phyloP scores from a whole-genome alignment of 139 green algal genomes.

The Bryopsis sp. region DNA sequence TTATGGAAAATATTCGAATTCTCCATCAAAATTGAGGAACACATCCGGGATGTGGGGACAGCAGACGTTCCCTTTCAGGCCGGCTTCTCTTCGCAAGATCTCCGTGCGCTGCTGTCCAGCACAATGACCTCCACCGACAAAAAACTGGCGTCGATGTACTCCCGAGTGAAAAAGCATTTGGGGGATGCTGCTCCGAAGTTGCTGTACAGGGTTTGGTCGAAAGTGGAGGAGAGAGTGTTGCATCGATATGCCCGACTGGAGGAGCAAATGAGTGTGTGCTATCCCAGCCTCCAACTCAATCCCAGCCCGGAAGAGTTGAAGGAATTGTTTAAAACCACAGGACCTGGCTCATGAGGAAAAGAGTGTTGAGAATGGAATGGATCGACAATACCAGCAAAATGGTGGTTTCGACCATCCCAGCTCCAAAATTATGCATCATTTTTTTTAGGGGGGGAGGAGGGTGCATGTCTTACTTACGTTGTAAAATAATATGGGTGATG shows the following conservation, averaged over 20 bases:
- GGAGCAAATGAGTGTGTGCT: conserved; percentile 31
- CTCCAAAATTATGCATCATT: no score
- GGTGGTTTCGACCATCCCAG: no score
- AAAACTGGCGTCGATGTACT: conserved; percentile 23
- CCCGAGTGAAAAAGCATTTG: conserved; percentile 35
- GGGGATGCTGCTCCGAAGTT: conserved; percentile 19
- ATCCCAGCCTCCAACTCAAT: conserved; percentile 26
- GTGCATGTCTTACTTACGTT: no score
- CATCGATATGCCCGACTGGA: conserved; percentile 29
- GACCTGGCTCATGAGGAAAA: conserved; percentile 6
- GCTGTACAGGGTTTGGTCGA: conserved; percentile 27
- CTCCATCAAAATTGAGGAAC: conserved; percentile 26
- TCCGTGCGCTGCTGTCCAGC: conserved; percentile 24
- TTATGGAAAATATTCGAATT: conserved; percentile 34
- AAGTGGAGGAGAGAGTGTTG: conserved; percentile 28
- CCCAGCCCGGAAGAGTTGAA: conserved; percentile 30
- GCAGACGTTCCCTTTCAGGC: conserved; percentile 26
- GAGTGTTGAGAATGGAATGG: no score
- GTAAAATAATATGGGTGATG: no score
- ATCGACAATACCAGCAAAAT: no score
- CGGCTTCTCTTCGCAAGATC: conserved; percentile 25
- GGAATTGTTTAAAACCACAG: conserved; percentile 30
- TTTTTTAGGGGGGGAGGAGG: no score
- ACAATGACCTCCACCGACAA: conserved; percentile 32
- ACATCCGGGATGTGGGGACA: conserved; percentile 29